Evolutionary conservation across 129 eudicot species (phyloP), one percentile per base, ranked within the genome.

Genomic region (Gnaphalium uliginosum): DNA sequence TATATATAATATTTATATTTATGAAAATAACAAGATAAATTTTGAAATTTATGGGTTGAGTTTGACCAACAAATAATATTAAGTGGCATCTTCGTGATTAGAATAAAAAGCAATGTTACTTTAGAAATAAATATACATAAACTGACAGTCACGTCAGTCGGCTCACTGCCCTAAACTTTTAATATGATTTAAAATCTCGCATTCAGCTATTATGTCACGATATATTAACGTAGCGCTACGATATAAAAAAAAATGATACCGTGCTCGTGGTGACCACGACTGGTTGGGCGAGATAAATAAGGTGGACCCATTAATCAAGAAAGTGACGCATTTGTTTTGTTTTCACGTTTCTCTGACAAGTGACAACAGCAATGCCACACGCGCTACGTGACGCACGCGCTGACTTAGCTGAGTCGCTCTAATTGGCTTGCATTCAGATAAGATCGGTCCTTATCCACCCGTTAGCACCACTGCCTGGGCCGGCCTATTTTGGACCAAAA

Each of bases 251-350:
- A 51, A 8, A 65, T 59, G 53, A 68, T 81, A 50, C 14, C 37
- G 67, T 60, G 76, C 84, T 81, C 81, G 84, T 75, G 81, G 80
- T 81, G 81, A 81, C 72, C 80, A 75, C 66, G 76, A 81, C 76
- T 75, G 72, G 51, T 68, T 80, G n/a, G 65, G 67, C 57, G 72
- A 78, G 66, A 78, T 32, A 27, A 27, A 66, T 57, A 54, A 15
- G 56, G 76, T 68, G 76, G 71, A 75, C 76, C 84, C 71, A 24
- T 13, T 65, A n/a, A 25, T 11, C 19, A 15, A 54, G 83, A 79
- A 72, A 79, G 68, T 72, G 83, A 79, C 83, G 73, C 74, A 66
- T 79, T 79, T 72, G 78, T 72, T 79, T 79, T 54, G 78, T 79
- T 72, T 79, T 72, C 83, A 79, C 83, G 78, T 79, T 79, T 79